Conservation (phyloP, 2,329 filamentous ascomycete genomes). For the Diaporthe aspalathi region DNA sequence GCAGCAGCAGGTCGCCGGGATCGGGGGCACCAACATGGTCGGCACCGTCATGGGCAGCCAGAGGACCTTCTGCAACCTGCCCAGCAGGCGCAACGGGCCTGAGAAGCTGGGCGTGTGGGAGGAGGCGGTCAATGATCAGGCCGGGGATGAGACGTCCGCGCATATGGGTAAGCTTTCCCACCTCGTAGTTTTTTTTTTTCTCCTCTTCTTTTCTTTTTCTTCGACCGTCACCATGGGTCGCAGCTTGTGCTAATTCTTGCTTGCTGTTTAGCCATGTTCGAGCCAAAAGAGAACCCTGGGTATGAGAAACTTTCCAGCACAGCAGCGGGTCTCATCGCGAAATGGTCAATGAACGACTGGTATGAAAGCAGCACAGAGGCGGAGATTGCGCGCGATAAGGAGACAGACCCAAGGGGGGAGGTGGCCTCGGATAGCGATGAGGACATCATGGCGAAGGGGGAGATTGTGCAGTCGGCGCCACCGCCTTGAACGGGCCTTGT, state of each 20-base stretch:
- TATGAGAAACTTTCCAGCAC: slow-evolving; percentile 75
- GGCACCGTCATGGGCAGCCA: slow-evolving; percentile 73
- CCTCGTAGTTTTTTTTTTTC: not conserved
- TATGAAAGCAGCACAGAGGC: slow-evolving; percentile 66
- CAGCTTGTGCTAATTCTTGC: not conserved
- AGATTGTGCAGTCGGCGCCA: slow-evolving; percentile 2
- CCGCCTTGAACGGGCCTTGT: not conserved
- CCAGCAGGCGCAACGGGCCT: slow-evolving; percentile 60
- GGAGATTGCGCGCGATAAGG: slow-evolving; percentile 28
- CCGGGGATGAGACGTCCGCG: slow-evolving; percentile 80
- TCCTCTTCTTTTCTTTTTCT: not conserved
- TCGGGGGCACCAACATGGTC: slow-evolving; percentile 69
- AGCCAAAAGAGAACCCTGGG: slow-evolving; percentile 76
- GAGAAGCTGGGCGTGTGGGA: slow-evolving; percentile 66
- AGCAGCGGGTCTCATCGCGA: slow-evolving; percentile 72
- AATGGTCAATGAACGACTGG: slow-evolving; percentile 75
- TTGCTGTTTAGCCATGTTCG: slow-evolving; percentile 74
- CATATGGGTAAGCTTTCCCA: slow-evolving; percentile 72
- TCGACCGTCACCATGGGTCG: not conserved
- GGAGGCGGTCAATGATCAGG: slow-evolving; percentile 81
- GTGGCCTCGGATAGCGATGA: not conserved
- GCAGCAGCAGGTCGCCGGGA: slow-evolving; percentile 53
- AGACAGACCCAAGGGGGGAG: not conserved
- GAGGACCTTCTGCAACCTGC: slow-evolving; percentile 90
- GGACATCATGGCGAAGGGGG: not conserved